phyloP scores from a whole-genome alignment of 805 yeast species.

The Groenewaldozyma tartarivorans region DNA sequence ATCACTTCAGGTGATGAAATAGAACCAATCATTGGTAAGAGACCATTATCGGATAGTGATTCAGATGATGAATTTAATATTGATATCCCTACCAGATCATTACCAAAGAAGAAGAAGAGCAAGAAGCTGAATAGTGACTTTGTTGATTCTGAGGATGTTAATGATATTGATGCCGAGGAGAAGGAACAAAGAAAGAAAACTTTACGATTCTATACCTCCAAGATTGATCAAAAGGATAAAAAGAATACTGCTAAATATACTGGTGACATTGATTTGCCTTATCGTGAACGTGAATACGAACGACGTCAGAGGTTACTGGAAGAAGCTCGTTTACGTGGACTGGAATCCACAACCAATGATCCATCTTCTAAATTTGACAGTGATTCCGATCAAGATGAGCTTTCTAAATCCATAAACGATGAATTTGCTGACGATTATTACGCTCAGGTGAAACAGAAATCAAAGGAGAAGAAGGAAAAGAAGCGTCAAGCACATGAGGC shows the following conservation, averaged over 20 bases:
- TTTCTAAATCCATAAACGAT: conserved; percentile 6
- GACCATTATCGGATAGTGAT: conserved; percentile 14
- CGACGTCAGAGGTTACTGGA: conserved; percentile 80
- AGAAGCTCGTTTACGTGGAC: conserved; percentile 82
- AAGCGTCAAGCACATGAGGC: conserved; percentile 56
- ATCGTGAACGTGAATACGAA: conserved; percentile 81
- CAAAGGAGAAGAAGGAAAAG: conserved; percentile 39
- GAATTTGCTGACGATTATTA: conserved; percentile 52
- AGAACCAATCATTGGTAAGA: conserved; percentile 27
- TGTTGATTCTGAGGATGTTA: conserved; percentile 57
- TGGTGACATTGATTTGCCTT: conserved; percentile 90
- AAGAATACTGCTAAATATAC: conserved; percentile 42
- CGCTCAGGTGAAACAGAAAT: conserved; percentile 40
- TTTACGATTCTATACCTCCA: conserved; percentile 91
- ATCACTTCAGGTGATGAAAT: conserved; percentile 18
- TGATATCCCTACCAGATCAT: conserved; percentile 7
- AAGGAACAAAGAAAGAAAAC: conserved; percentile 71
- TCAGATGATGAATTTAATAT: conserved; percentile 39
- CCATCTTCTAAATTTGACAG: conserved; percentile 29
- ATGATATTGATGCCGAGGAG: conserved; percentile 79
- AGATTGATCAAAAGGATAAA: conserved; percentile 71
- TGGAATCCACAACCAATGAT: conserved; percentile 47
- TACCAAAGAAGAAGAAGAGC: conserved; percentile 29
- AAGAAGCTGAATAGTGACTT: conserved; percentile 40
- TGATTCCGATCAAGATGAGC: conserved; percentile 15